Evolutionary conservation across 345 rosid species (phyloP), one percentile per base, ranked within the genome.

Genomic region (Ricinus communis): DNA sequence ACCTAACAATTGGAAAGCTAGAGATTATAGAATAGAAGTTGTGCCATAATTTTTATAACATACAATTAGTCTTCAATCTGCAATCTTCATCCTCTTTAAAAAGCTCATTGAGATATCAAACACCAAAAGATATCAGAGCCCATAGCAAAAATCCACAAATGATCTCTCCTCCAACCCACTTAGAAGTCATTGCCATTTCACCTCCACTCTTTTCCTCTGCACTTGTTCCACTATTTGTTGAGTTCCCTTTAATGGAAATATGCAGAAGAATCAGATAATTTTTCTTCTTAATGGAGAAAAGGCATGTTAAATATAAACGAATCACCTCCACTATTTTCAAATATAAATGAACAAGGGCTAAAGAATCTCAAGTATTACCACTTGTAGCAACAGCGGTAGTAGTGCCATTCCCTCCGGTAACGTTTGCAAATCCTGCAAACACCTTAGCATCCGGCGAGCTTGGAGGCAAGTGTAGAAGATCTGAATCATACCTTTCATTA

Each of bases 401-500:
- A 21, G 71, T 62, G 45, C 38, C 22, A 7, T 54, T 68, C n/a
- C 46, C 74, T 67, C 76, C 77, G 8, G 79, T 67, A 61, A 81
- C 63, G 71, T 76, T 89, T 76, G 82, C 87, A 74, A 85, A 85
- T 62, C 75, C 85, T 46, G 81, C 82, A 47, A 89, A 91, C 47
- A 83, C 61, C 86, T 83, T 85, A 3, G 98, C 97, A 21, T 85
- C 82, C 10, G 87, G 57, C 0, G 98, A 93, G 77, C 70, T 85
- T 7, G 87, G 92, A 36, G 90, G 28, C 63, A 93, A 53, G 77
- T 84, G 91, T 65, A 93, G 77, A 62, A 93, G 38, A 25, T 85
- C 97, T 93, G 81, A 52, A 70, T 8, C 60, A 27, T 9, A 0
- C 45, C 8, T 0, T n/a, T n/a, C n/a, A n/a, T n/a, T n/a, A n/a